These are phyloP conservation scores for Pyricularia sp. DNA, from an alignment of 2,329 filamentous ascomycete genomes.

Conservation along the genomic window DNA sequence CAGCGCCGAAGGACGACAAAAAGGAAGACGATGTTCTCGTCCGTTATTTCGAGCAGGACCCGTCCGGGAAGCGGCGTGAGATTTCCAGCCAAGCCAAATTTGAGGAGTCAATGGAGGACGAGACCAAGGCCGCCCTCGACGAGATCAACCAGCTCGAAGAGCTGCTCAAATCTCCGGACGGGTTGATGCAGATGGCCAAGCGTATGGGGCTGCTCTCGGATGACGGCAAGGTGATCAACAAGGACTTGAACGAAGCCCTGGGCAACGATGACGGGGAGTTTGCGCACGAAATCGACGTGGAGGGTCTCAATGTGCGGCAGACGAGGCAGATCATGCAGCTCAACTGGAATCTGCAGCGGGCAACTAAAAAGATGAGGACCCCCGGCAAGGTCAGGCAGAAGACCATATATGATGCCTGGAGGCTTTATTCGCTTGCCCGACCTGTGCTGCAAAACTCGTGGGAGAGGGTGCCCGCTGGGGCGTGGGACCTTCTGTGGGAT, in stretches of 20 bases:
- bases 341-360: conserved; percentile 18
- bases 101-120: conserved; percentile 26
- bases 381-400: conserved; percentile 17
- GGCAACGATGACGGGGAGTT: conserved; percentile 18
- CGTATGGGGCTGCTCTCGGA: conserved; percentile 9
- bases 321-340: conserved; percentile 16
- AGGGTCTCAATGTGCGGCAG: conserved; percentile 13
- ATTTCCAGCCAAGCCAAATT: conserved; percentile 31
- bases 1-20: not conserved
- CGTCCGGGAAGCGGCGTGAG: conserved; percentile 25
- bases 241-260: not conserved
- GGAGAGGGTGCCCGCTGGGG: conserved; percentile 45
- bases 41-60: conserved; percentile 39
- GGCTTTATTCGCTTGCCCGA: conserved; percentile 37
- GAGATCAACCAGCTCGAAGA: conserved; percentile 27
- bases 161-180: conserved; percentile 19
- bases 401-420: conserved; percentile 30
- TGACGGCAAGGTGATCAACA: not conserved
- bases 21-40: conserved; percentile 18
- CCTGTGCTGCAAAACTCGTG: conserved; percentile 34
- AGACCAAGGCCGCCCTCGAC: conserved; percentile 25
- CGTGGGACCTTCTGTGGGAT: conserved; percentile 60
- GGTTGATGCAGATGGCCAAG: conserved; percentile 16
- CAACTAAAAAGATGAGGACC: conserved; percentile 24
- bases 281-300: conserved; percentile 11